phyloP scores from a whole-genome alignment of 179 eudicot genomes.

The Beta macrorhiza region DNA sequence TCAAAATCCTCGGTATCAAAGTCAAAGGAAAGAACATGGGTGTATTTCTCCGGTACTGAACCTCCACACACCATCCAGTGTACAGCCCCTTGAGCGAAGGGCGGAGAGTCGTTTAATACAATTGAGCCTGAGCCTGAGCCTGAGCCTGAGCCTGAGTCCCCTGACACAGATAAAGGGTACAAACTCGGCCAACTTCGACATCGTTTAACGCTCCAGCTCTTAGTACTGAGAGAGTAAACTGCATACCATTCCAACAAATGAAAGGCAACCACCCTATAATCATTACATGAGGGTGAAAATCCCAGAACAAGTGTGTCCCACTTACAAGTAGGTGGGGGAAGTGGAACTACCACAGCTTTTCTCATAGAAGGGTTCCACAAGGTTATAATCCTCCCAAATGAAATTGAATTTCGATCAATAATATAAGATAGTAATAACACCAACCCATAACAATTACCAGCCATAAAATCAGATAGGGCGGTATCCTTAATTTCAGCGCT shows the following conservation, averaged over 20 bases:
- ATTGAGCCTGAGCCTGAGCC: too few species aligned
- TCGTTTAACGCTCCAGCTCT: neutral
- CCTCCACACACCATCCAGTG: neutral
- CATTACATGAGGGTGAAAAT: neutral
- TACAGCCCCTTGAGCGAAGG: neutral
- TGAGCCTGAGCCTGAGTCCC: too few species aligned
- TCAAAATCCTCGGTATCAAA: neutral
- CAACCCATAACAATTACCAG: neutral
- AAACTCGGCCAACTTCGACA: neutral
- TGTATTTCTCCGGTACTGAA: too few species aligned
- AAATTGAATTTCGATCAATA: neutral
- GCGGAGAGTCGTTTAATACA: neutral
- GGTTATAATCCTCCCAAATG: neutral
- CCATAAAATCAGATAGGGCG: too few species aligned
- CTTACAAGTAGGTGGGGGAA: neutral
- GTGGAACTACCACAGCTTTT: neutral
- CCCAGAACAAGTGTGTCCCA: neutral
- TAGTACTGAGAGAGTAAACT: neutral
- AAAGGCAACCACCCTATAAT: neutral
- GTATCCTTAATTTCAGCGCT: neutral
- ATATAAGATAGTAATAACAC: neutral
- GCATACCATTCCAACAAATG: neutral
- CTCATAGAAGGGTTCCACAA: conserved; percentile 6
- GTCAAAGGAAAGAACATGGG: neutral
- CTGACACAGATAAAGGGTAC: too few species aligned